Conservation (phyloP, 371 early-diverging fungal species). For the Mucor mucedo region DNA sequence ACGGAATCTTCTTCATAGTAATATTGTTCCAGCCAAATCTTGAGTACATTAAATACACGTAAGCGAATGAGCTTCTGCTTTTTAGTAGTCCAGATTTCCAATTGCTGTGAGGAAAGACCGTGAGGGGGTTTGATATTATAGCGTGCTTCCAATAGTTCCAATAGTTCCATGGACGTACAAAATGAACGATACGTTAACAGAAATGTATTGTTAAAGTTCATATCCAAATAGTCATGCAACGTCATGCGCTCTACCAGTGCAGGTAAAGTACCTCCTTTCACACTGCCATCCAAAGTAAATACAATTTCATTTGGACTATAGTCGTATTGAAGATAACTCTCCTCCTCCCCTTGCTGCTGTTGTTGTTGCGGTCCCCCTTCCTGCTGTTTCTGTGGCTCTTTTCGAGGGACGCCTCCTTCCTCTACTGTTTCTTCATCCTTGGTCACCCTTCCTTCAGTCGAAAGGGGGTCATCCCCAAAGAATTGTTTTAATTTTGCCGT, state of each 20-base stretch:
- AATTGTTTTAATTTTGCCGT: conserved; percentile 62
- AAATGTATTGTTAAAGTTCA: conserved; percentile 82
- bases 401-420: too few species aligned
- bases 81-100: conserved; percentile 77
- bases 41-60: conserved; percentile 89
- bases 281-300: conserved; percentile 82
- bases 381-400: too few species aligned
- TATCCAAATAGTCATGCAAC: conserved; percentile 78
- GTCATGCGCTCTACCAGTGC: conserved; percentile 90
- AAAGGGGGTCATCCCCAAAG: conserved; percentile 62
- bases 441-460: background rate
- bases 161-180: conserved; percentile 74
- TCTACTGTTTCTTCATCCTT: too few species aligned
- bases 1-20: conserved; percentile 74
- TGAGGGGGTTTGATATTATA: conserved; percentile 78
- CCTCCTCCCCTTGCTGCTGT: conserved; percentile 21
- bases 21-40: conserved; percentile 90
- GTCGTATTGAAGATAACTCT: conserved; percentile 40
- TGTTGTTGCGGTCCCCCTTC: too few species aligned
- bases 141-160: conserved; percentile 67
- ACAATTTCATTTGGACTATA: conserved; percentile 68
- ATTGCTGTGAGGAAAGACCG: conserved; percentile 65
- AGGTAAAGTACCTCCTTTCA: conserved; percentile 88
- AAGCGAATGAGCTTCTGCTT: conserved; percentile 86
- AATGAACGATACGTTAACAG: conserved; percentile 91